Evolutionary conservation across 2,329 filamentous ascomycete species (phyloP).

Genomic region (Ceratocystis papillata): DNA sequence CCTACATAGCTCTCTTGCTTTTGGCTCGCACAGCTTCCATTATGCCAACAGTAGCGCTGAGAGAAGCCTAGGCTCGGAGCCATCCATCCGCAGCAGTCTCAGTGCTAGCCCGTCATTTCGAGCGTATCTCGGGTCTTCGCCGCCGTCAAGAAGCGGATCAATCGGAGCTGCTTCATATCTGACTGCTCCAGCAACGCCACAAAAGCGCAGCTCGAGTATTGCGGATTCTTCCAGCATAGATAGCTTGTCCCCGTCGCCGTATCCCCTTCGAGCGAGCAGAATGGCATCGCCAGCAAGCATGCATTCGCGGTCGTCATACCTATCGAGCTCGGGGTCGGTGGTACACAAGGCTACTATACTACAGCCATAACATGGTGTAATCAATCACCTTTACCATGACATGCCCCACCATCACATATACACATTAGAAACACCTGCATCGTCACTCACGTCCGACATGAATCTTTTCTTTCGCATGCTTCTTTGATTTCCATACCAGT

Average conservation of each 20-base stretch:
- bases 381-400: neutral
- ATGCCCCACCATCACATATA: neutral
- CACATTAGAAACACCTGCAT: neutral
- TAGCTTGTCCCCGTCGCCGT: slow-evolving; percentile 6
- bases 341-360: slow-evolving; percentile 10
- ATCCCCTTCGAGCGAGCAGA: slow-evolving; percentile 3
- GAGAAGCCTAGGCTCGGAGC: neutral
- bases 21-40: slow-evolving; percentile 15
- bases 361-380: neutral
- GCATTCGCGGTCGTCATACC: slow-evolving; percentile 15
- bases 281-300: slow-evolving; percentile 10
- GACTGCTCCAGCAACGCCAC: slow-evolving; percentile 11
- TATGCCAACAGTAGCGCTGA: slow-evolving; percentile 14
- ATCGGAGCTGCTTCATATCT: slow-evolving; percentile 6
- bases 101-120: neutral
- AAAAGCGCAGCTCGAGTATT: neutral
- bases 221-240: slow-evolving; percentile 13
- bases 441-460: neutral
- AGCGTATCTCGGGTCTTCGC: neutral
- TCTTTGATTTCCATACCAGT: neutral
- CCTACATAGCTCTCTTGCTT: slow-evolving; percentile 12
- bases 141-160: neutral
- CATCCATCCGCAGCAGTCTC: slow-evolving; percentile 14
- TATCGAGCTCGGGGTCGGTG: slow-evolving; percentile 15
- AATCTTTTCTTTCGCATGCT: neutral